Base-by-base conservation (phyloP, 306 rosid genomes). In the Calophaca sinica region DNA sequence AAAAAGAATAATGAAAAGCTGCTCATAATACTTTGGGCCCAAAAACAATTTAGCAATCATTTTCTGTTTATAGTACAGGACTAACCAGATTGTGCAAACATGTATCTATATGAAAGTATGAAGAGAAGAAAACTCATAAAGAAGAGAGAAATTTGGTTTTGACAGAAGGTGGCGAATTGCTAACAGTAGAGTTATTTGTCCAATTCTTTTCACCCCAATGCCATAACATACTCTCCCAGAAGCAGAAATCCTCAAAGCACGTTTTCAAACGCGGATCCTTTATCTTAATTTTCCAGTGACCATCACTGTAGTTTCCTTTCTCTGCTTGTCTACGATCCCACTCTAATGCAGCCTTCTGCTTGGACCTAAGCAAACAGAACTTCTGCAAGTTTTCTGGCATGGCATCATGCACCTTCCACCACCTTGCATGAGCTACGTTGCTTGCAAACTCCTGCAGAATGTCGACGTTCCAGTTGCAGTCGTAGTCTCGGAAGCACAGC, bases 331-430 rank as follows among this genome's bases (percentile, higher is more conserved):
- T 81, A 26, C 96, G 85, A 82, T 90, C 98, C 98, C 96, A 90
- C 83, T 93, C 98, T 53, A 93, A 59, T 6, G 89, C 85, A 0
- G 94, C 96, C 81, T 93, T 93, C 75, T 93, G 98, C 85, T 93
- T 89, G 3, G 96, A 86, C 81, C 87, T 81, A 31, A 90, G 94
- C 83, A 84, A 74, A 84, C 98, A 93, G 82, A 84, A 93, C 55
- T 80, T 86, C 13, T 87, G 94, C 67, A 93, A 80, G 12, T 87
- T 90, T 45, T 72, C 61, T 0, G 94, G 91, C 96, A 93, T 88
- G 67, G 96, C 96, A 29, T 90, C 96, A 26, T 87, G 96, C 63
- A 90, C 93, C 83, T 84, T 85, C 98, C 98, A 90, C 98, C 94
- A 93, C 60, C 87, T 84, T 33, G 87, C 81, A 62, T 93, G 98